Conservation (phyloP, 768 basidiomycete species). For the Xanthoconium purpureum region DNA sequence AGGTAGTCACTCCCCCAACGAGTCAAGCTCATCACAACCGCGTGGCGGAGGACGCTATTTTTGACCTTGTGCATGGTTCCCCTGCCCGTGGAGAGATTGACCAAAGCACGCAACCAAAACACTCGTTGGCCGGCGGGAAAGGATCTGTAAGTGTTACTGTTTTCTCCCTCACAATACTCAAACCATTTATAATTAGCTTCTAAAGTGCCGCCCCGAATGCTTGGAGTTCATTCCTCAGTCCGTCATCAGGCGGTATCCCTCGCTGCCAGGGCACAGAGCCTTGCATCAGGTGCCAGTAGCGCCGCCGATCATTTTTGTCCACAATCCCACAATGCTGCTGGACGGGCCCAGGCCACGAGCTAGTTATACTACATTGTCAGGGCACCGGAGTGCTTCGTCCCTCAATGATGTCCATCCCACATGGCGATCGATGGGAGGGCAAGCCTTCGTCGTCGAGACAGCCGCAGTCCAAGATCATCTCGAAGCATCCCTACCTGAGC, state of each 20-base stretch:
- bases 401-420: not conserved
- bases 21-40: not conserved
- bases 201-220: conserved; percentile 18
- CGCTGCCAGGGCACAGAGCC: not conserved
- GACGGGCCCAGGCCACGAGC: conserved; percentile 3
- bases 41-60: not conserved
- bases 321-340: not conserved
- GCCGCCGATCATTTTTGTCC: not conserved
- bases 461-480: not conserved
- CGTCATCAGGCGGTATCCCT: conserved; percentile 24
- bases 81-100: not conserved
- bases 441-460: not conserved
- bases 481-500: not conserved
- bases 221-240: conserved; percentile 27
- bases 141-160: conserved; percentile 9
- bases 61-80: not conserved
- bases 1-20: not conserved
- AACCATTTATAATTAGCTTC: not conserved
- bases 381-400: not conserved
- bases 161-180: not conserved
- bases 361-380: not conserved
- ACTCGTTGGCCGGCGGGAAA: not conserved
- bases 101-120: not conserved
- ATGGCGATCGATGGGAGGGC: not conserved
- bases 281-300: not conserved